Evolutionary conservation across 1,139 yeast species (phyloP), one percentile per base, ranked within the genome.

Genomic region (Pichia sp.): DNA sequence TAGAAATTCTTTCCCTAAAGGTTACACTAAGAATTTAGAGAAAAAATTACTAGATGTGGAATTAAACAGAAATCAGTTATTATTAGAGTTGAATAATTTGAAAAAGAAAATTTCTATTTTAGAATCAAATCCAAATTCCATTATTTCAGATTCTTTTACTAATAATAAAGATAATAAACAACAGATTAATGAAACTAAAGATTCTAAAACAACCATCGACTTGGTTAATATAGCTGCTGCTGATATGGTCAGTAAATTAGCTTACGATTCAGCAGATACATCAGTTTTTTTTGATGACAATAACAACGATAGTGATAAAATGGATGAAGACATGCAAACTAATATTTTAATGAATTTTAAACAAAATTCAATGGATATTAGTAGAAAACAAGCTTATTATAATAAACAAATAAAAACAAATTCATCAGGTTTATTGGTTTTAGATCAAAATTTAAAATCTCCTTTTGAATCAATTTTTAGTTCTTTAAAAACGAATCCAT

Each of bases 21-120:
- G 88, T 0, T 81, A 83, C 53, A 83, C 93, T 0, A 86, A 80
- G 58, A 78, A 78, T 53, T 62, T 83, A 47, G 93, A 83, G 55
- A 70, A 68, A 41, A 77, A 75, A 53, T 66, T 83, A 31, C 70
- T 75, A 33, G 70, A 70, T 22, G 61, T 82, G 41, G 88, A 82
- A 54, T 74, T 76, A 35, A 81, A 75, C 50, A 68, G 74, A 45
- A 62, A 63, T 41, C 55, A 60, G 42, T 56, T 77, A 35, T 56
- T 64, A 38, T 21, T 57, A 9, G 61, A 61, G 33, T 30, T 61
- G 6, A 50, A 54, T 16, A 43, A 47, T 14, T 41, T 56, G 22
- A 51, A 45, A 38, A 40, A 46, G 28, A 48, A 43, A 30, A 32
- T 45, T 18, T 11, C 28, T 3, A 5, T 13, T 2, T 33, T 25